phyloP scores from a whole-genome alignment of 108 stramenopile species.

The Epipyxis sp. region DNA sequence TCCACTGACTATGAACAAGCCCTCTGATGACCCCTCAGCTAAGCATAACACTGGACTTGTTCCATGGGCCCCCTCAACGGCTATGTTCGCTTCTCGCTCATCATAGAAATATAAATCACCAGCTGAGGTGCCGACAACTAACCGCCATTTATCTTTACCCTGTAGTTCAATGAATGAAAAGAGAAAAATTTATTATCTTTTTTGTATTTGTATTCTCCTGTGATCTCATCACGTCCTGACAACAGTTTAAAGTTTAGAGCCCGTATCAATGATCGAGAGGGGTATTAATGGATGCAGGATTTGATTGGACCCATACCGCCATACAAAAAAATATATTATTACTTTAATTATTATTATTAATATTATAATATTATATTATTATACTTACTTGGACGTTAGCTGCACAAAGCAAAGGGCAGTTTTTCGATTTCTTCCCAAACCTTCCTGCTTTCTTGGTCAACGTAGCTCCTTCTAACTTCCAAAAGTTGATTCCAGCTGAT shows the following conservation, averaged over 20 bases:
- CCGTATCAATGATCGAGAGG: too few species aligned
- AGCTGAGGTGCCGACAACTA: background rate
- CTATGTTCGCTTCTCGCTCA: background rate
- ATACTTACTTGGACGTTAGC: too few species aligned
- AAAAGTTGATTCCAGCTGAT: background rate
- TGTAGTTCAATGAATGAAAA: background rate
- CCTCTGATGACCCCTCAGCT: background rate
- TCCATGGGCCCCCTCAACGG: conserved; percentile 2
- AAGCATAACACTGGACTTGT: background rate
- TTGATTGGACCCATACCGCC: too few species aligned
- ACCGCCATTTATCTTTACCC: background rate
- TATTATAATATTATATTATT: too few species aligned
- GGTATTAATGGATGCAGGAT: too few species aligned
- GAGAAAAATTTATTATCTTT: too few species aligned
- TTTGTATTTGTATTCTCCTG: too few species aligned
- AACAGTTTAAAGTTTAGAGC: too few species aligned
- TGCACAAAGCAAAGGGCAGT: background rate
- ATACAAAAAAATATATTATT: too few species aligned
- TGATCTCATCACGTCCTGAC: too few species aligned
- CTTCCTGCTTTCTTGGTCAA: conserved; percentile 17
- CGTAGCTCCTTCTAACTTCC: conserved; percentile 27
- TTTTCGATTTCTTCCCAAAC: background rate
- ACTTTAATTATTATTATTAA: too few species aligned
- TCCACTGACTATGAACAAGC: background rate
- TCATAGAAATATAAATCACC: background rate